These are phyloP conservation scores for Aspergillus nidulans DNA, from an alignment of 495 filamentous ascomycete genomes.

Conservation along the genomic window DNA sequence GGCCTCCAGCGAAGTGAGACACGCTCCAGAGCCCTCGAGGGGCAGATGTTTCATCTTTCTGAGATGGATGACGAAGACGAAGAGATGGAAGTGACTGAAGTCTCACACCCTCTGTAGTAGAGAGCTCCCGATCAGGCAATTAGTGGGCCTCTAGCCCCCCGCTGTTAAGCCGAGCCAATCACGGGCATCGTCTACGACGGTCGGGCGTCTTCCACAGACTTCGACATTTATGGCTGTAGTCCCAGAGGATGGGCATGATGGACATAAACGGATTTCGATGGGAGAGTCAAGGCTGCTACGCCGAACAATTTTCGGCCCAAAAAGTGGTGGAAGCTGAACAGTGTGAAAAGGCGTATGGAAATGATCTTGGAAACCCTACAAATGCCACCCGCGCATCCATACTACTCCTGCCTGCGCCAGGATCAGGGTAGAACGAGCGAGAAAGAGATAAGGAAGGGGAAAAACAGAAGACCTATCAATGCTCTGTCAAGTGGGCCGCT, in stretches of 20 bases:
- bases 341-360: background rate
- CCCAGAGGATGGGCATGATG: too few species aligned
- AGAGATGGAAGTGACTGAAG: background rate
- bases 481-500: background rate
- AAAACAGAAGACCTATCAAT: background rate
- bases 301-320: background rate
- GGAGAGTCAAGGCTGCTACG: background rate
- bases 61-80: background rate
- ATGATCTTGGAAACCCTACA: background rate
- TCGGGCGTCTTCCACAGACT: too few species aligned
- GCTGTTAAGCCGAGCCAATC: constrained; percentile 1
- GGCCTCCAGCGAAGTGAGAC: background rate
- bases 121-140: background rate
- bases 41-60: background rate
- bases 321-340: background rate
- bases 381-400: background rate
- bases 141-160: background rate
- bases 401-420: background rate
- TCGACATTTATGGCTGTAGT: too few species aligned
- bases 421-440: background rate
- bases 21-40: background rate
- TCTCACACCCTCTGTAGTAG: background rate
- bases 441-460: background rate
- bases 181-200: background rate
- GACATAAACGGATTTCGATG: too few species aligned